Evolutionary conservation across 2,329 filamentous ascomycete species (phyloP).

Genomic region (Oidium heveae): DNA sequence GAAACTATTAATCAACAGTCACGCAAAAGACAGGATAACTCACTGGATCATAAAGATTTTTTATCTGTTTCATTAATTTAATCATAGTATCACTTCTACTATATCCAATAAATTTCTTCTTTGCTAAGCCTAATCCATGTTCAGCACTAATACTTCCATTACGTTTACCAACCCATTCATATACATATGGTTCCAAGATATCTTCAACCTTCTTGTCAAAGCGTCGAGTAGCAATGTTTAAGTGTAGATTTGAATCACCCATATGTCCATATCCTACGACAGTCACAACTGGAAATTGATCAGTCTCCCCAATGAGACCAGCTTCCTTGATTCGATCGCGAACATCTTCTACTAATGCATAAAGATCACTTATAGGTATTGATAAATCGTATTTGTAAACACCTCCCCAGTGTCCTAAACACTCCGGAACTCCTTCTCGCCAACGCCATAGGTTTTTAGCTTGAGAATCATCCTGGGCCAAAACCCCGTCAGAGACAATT

Average conservation of each 20-base stretch:
- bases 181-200: slow-evolving; percentile 78
- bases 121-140: slow-evolving; percentile 78
- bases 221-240: slow-evolving; percentile 62
- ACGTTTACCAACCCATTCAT: slow-evolving; percentile 80
- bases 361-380: slow-evolving; percentile 70
- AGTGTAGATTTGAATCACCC: slow-evolving; percentile 86
- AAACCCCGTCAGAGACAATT: slow-evolving; percentile 67
- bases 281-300: slow-evolving; percentile 54
- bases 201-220: slow-evolving; percentile 78
- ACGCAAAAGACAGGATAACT: slow-evolving; percentile 17
- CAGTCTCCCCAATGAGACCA: slow-evolving; percentile 53
- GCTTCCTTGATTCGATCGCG: slow-evolving; percentile 44
- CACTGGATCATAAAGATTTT: slow-evolving; percentile 82
- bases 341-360: slow-evolving; percentile 69
- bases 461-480: slow-evolving; percentile 87
- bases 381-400: slow-evolving; percentile 98
- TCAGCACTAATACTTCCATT: slow-evolving; percentile 91
- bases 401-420: slow-evolving; percentile 68
- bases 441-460: slow-evolving; percentile 66
- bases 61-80: slow-evolving; percentile 81
- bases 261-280: slow-evolving; percentile 97
- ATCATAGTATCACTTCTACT: slow-evolving; percentile 74
- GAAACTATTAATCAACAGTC: slow-evolving; percentile 9
- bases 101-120: slow-evolving; percentile 50
- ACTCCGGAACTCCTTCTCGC: slow-evolving; percentile 82